Base-by-base conservation (phyloP, 2,329 filamentous ascomycete genomes). In the Aspergillus sergii region DNA sequence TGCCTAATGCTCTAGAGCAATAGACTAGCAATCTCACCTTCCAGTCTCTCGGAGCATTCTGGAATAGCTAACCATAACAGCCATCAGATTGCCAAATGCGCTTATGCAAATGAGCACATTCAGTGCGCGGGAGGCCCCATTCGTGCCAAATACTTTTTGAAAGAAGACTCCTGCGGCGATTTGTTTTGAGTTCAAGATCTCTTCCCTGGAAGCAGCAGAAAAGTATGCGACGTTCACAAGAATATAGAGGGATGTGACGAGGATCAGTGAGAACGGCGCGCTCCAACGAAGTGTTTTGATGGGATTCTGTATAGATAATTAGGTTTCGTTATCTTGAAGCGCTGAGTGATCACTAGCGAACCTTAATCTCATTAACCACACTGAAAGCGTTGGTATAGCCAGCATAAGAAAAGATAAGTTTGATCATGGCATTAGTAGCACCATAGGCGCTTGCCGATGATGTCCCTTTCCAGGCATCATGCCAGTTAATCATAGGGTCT, bases 151-250 rank as follows among this genome's bases (percentile, higher is more conserved):
- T 0, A 88, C 83, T 1, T 83, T 82, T 7, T 81, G 76, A 71
- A 90, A 90, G 74, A 89, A 88, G 8, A 88, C 73, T 21, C 82
- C 80, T 0, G 87, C 87, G 0, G 85, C 84, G 8, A 86, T 82
- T 65, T 86, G 80, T 8, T 81, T 81, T 2, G 85, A 86, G 0
- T 76, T 72, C 0, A 81, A 68, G n/a, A 89, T 83, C n/a, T 84
- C 80, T 7, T 81, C 77, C 62, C 86, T 86, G 1, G 83, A 79
- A 0, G 87, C 82, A 0, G 84, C 85, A 0, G 86, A 79, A 65
- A 89, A 88, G 72, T 88, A 89, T 0, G 87, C 87, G 30, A 89
- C 77, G 60, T 89, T 89, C 64, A 82, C 85, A 1, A 89, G 73
- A 19, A 87, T 79, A 71, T 88, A 89, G 0, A 89, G 74, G 0